Percentiles rank a stretch among this genome's conserved stretches.
Conservation (phyloP, 192 early-diverging fungal species). For the Pilaira anomala region DNA sequence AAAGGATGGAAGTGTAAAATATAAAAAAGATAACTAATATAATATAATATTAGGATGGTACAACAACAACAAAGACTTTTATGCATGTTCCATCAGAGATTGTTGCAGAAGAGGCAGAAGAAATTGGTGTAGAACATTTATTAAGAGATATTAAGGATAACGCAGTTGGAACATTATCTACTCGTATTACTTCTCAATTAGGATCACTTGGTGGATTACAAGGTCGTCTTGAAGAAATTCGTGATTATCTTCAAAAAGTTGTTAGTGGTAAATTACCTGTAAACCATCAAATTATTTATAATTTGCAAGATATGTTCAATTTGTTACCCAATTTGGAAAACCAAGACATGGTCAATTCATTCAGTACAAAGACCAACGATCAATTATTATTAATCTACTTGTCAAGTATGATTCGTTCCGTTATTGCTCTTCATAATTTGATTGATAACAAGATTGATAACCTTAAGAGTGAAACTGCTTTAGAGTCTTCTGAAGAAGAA, state of each 20-base stretch:
- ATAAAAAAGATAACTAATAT: neutral
- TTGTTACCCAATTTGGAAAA: constrained; percentile 89
- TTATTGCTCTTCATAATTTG: constrained; percentile 95
- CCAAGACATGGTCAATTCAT: constrained; percentile 73
- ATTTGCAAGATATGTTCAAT: constrained; percentile 98
- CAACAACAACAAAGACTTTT: constrained; percentile 94
- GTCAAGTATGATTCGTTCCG: constrained; percentile 84
- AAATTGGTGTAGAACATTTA: constrained; percentile 98
- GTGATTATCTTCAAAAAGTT: constrained; percentile 85
- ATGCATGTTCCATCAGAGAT: constrained; percentile 93
- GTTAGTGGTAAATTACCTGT: constrained; percentile 81
- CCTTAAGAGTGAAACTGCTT: constrained; percentile 55
- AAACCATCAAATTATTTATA: constrained; percentile 97
- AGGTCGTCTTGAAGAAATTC: constrained; percentile 80
- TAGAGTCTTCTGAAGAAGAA: constrained; percentile 11
- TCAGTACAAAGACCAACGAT: constrained; percentile 94
- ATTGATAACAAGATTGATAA: constrained; percentile 98
- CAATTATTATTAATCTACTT: constrained; percentile 94
- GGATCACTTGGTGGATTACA: constrained; percentile 89
- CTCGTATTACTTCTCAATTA: constrained; percentile 89
- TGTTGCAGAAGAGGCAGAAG: constrained; percentile 99
- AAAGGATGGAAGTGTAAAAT: neutral
- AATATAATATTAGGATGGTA: constrained; percentile 75
- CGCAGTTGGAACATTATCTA: constrained; percentile 90
- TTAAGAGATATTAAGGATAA: constrained; percentile 98